A percentile compares a stretch with the other conserved stretches of the same genome.
These are phyloP conservation scores for Boletus albobrunnescens DNA, from an alignment of 1,284 basidiomycete species.

Conservation along the genomic window DNA sequence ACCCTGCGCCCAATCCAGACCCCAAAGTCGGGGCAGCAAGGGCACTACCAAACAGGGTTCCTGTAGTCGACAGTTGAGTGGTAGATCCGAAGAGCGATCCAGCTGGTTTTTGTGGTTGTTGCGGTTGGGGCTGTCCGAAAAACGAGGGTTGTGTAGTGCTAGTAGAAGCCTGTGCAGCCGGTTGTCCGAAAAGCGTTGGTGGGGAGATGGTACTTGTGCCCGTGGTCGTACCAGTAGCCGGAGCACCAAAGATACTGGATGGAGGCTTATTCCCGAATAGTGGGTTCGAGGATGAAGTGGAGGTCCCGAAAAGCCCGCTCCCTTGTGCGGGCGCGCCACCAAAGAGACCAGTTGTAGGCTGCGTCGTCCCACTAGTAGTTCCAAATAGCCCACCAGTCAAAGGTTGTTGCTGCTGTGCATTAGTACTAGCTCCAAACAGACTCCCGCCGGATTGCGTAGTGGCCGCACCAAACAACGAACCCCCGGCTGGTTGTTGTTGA, in stretches of 20 bases:
- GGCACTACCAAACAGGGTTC: conserved; percentile 32
- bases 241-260: conserved; percentile 18
- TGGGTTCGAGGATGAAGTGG: conserved; percentile 19
- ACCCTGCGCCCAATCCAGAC: conserved; percentile 23
- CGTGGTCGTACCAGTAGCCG: conserved; percentile 10
- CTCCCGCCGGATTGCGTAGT: conserved; percentile 19
- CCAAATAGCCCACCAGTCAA: conserved; percentile 18
- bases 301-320: conserved; percentile 20
- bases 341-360: conserved; percentile 16
- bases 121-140: conserved; percentile 29
- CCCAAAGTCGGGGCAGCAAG: conserved; percentile 32
- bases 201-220: conserved; percentile 18
- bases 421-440: conserved; percentile 22
- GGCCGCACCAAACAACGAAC: conserved; percentile 12
- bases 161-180: conserved; percentile 10
- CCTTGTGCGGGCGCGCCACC: conserved; percentile 14
- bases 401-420: conserved; percentile 14
- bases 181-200: conserved; percentile 35
- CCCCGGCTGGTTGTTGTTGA: conserved; percentile 16
- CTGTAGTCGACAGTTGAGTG: conserved; percentile 25
- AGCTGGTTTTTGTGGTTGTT: conserved; percentile 28
- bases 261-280: conserved; percentile 27
- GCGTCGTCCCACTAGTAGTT: conserved; percentile 16
- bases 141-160: conserved; percentile 24
- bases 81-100: conserved; percentile 36